phyloP scores from a whole-genome alignment of 176 grass and related monocot genomes.

The Bromus sterilis region DNA sequence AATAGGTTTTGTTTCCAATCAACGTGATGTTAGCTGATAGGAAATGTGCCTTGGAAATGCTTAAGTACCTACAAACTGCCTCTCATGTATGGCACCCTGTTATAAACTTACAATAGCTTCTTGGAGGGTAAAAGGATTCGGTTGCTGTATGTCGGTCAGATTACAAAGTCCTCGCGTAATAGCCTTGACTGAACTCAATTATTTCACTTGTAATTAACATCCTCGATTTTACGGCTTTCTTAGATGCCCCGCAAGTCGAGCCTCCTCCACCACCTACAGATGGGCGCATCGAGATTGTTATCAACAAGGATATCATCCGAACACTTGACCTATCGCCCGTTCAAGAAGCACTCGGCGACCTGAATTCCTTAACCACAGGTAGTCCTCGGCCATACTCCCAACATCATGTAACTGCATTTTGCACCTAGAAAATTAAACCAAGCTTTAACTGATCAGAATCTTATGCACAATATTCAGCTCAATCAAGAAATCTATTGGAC shows the following conservation, averaged over 20 bases:
- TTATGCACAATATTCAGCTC: conserved; percentile 22
- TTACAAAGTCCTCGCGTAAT: no score
- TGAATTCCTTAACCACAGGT: conserved; percentile 44
- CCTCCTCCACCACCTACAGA: conserved; percentile 67
- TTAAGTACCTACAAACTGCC: neutral
- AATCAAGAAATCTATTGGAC: conserved; percentile 55
- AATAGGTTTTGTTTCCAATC: neutral
- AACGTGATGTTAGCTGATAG: neutral
- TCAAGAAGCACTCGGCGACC: conserved; percentile 34
- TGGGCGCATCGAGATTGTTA: conserved; percentile 57
- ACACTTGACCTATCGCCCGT: conserved; percentile 51
- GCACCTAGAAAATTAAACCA: neutral
- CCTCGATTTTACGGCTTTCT: neutral
- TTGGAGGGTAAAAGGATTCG: neutral
- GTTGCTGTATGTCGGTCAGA: no score
- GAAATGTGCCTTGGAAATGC: neutral
- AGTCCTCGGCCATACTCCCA: neutral
- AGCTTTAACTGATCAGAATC: neutral
- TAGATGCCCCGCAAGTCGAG: conserved; percentile 51
- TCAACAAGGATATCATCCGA: conserved; percentile 51
- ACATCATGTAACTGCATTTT: neutral
- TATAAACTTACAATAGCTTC: no score
- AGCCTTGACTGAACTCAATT: neutral
- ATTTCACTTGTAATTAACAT: neutral
- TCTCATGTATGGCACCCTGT: neutral